Base-by-base conservation (phyloP, 805 yeast genomes). In the Candida coquimbonensis region DNA sequence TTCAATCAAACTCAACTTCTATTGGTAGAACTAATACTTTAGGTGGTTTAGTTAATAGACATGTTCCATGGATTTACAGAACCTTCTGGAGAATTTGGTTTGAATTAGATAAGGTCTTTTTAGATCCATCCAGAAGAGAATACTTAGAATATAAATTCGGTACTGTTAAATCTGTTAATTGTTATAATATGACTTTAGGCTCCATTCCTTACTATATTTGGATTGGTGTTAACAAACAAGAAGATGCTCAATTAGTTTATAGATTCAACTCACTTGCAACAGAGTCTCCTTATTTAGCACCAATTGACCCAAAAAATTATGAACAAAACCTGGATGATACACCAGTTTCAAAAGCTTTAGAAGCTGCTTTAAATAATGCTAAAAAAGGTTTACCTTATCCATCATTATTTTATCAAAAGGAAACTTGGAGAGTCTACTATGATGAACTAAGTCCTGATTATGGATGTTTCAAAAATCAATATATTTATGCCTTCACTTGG, bases 11-110 rank as follows among this genome's bases (percentile, higher is more conserved):
- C 39, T 80, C 81, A 43, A 80, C 81, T 39, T 70, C 79, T 6
- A 68, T 80, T 46, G 89, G 89, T 17, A 75, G 87, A 60, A 74
- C 80, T 43, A 79, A 83, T 58, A 82, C 90, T 9, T 65, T 85
- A 33, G 95, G 95, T 43, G 93, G 95, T 9, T 67, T 80, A 52
- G 74, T 74, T 31, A 75, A 78, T 56, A 73, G 95, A 57, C 84
- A 84, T 60, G 80, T 77, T 49, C 82, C 87, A 26, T 86, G 95
- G 95, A 50, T 83, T 46, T 72, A 76, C 42, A 73, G 95, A 60
- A 83, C 87, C 29, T 87, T 86, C 61, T 86, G 95, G 95, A 75
- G 89, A 59, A 68, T 82, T 38, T 87, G 95, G 95, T 86, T 87
- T 63, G 95, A 86, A 64, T 82, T 83, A 44, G 95, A 86, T 63